Evolutionary conservation across 495 filamentous ascomycete genomes (phyloP).

Genomic region (Neurospora sp.): DNA sequence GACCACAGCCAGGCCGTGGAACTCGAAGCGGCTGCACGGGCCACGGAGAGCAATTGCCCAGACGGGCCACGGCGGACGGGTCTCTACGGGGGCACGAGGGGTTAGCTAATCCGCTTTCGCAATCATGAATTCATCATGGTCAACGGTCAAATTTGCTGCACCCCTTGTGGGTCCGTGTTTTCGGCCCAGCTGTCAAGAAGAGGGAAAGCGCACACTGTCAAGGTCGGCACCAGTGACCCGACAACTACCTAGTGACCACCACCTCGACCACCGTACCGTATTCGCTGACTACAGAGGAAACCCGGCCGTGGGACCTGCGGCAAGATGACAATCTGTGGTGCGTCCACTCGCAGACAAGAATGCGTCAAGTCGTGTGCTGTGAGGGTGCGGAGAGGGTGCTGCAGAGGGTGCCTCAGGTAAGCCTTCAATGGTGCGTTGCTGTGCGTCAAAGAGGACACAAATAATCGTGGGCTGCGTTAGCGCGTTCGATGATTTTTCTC

Average conservation of each 20-base stretch:
- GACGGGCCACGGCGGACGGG: background rate
- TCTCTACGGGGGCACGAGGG: background rate
- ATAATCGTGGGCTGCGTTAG: constrained; percentile 10
- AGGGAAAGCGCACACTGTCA: background rate
- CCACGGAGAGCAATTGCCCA: background rate
- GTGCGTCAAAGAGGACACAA: background rate
- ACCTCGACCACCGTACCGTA: background rate
- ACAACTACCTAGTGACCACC: background rate
- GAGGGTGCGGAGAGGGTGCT: background rate
- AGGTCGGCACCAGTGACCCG: background rate
- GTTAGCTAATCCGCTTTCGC: background rate
- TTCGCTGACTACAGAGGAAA: background rate
- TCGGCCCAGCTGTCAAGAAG: background rate
- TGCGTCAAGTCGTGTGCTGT: background rate
- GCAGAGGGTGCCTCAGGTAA: background rate
- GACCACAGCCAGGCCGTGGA: background rate
- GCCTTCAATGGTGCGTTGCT: background rate
- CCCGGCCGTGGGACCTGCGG: background rate
- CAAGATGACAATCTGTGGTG: background rate
- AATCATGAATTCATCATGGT: background rate
- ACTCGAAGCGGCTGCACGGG: background rate
- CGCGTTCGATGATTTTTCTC: constrained; percentile 27
- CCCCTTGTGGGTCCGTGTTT: background rate
- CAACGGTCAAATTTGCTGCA: background rate
- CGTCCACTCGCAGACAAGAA: background rate